Conservation (phyloP, 2,329 filamentous ascomycete species). For the Penicillium sp. region DNA sequence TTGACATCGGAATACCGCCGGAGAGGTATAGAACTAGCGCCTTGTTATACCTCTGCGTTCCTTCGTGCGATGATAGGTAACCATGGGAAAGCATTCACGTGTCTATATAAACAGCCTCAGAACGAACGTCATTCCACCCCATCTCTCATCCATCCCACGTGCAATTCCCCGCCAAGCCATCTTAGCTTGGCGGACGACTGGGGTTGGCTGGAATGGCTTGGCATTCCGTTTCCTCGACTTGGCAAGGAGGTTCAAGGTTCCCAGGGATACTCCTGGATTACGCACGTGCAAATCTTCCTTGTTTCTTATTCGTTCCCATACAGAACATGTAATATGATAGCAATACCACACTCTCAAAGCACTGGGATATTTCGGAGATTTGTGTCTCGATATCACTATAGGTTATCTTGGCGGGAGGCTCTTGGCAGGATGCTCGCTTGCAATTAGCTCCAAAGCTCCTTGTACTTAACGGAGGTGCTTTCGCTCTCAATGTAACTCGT, state of each 20-base stretch:
- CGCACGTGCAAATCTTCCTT: slow-evolving; percentile 8
- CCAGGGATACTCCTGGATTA: background rate
- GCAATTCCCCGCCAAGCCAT: background rate
- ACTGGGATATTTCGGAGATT: background rate
- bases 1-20: background rate
- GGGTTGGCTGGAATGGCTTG: slow-evolving; percentile 4
- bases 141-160: slow-evolving; percentile 3
- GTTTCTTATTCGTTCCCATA: slow-evolving; percentile 1
- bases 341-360: background rate
- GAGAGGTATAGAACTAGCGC: background rate
- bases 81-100: background rate
- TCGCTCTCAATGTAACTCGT: background rate
- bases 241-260: slow-evolving; percentile 11
- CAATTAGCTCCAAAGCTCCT: background rate
- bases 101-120: no score
- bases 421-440: background rate
- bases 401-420: background rate
- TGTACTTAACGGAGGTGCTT: background rate
- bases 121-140: background rate
- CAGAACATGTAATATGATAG: background rate
- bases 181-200: background rate
- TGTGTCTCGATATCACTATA: background rate
- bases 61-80: background rate
- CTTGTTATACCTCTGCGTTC: background rate
- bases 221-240: slow-evolving; percentile 8